Percentiles rank a stretch among this genome's conserved stretches.
Evolutionary conservation across 495 filamentous ascomycete species (phyloP).

Genomic region (Penicillium soppii): DNA sequence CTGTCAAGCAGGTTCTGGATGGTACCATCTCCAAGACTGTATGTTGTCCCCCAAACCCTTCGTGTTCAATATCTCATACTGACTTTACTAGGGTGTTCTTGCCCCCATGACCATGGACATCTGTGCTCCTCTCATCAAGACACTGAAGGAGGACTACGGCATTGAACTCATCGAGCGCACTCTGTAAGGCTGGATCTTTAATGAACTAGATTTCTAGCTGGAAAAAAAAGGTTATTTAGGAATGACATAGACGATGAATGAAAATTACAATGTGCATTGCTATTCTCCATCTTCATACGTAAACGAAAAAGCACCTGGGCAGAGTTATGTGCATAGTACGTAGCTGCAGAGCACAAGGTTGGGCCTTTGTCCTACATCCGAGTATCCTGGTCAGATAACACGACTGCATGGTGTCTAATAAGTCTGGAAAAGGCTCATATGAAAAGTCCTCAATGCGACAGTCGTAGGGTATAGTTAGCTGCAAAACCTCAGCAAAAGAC

Average conservation of each 20-base stretch:
- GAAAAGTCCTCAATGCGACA: too few relatives aligned
- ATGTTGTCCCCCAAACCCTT: background rate
- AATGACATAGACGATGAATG: constrained; percentile 11
- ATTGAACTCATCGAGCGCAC: constrained; percentile 12
- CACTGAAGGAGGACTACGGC: constrained; percentile 42
- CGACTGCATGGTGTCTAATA: too few relatives aligned
- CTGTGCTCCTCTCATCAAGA: constrained; percentile 63
- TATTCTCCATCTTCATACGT: background rate
- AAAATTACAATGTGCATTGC: constrained; percentile 1
- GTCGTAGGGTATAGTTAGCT: too few relatives aligned
- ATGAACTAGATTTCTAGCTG: background rate
- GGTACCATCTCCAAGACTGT: constrained; percentile 72
- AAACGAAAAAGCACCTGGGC: too few relatives aligned
- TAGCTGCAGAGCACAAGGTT: too few relatives aligned
- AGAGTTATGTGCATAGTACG: too few relatives aligned
- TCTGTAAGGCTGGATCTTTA: constrained; percentile 3
- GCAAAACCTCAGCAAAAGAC: too few relatives aligned
- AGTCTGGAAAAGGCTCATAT: too few relatives aligned
- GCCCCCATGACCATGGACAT: constrained; percentile 79
- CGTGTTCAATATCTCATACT: background rate
- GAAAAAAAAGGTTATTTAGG: constrained; percentile 2
- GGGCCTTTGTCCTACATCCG: too few relatives aligned
- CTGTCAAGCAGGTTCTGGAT: constrained; percentile 79
- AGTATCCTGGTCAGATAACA: too few relatives aligned
- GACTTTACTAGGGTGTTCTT: constrained; percentile 56